Evolutionary conservation across 345 rosid species (phyloP), one percentile per base, ranked within the genome.

Genomic region (Heritiera fomes): DNA sequence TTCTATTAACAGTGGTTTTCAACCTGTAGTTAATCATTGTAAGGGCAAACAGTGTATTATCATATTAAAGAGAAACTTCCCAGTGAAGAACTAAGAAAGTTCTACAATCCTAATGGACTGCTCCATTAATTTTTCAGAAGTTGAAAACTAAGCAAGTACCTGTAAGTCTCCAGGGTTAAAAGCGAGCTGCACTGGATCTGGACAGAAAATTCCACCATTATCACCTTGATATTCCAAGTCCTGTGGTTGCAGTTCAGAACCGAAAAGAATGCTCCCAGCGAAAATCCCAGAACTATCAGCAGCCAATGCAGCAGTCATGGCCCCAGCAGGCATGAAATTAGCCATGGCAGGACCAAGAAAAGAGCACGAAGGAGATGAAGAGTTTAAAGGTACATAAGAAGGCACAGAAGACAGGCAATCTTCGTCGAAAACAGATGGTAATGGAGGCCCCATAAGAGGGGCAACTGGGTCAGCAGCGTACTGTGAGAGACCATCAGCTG

Each of bases 351-450:
- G 86, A 65, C 85, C 84, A 23, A 82, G 85, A 53, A 87, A 87
- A 28, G 93, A 83, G 75, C 88, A 82, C 8, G 89, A 81, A 69
- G 95, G 88, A 2, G 90, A 88, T 1, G 91, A 71, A 58, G 94
- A 89, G 71, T 89, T 91, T 66, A 88, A 52, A 71, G 90, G 90
- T 6, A 80, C 71, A 84, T 84, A 92, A 79, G 92, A 80, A 61
- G 99, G 90, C 69, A 90, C 87, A 1, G 95, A 88, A 74, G 98
- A 89, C 78, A 92, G 80, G 82, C 94, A 88, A 82, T 94, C 87
- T 28, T 96, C 97, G 53, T 94, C 95, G 4, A 88, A 91, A 76
- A 86, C 80, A 1, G 88, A 30, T 3, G 87, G 80, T n/a, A 88
- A 60, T 14, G 83, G 86, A 69, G 85, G 83, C 38, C 73, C 87